Conservation (phyloP, 768 basidiomycete genomes). For the Mycena crocata region DNA sequence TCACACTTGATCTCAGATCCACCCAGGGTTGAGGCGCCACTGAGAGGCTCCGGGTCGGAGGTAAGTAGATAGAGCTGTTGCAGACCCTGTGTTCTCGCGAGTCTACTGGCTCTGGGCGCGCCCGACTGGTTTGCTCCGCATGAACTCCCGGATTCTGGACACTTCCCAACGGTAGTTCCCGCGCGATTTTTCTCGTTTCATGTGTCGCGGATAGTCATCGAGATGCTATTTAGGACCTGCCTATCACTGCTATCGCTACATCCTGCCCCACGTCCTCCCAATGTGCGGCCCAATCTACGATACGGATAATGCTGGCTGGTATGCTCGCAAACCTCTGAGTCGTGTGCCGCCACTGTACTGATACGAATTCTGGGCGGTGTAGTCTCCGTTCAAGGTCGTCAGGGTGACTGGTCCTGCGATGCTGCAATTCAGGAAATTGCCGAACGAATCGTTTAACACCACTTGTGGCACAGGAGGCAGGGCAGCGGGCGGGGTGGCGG, state of each 20-base stretch:
- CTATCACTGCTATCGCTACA: background rate
- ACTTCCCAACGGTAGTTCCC: no score
- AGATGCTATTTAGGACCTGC: background rate
- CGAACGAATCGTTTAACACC: background rate
- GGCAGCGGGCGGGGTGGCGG: background rate
- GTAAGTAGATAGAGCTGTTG: no score
- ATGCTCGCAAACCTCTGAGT: background rate
- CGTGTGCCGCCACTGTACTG: background rate
- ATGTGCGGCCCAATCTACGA: background rate
- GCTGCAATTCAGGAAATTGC: background rate
- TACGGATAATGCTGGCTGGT: background rate
- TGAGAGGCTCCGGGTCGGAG: no score
- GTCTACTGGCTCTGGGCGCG: no score
- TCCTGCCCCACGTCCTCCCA: no score
- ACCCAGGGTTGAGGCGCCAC: no score
- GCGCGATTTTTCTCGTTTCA: background rate
- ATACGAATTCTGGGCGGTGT: background rate
- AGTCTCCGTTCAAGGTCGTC: background rate
- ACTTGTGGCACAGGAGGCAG: background rate
- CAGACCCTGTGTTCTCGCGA: no score
- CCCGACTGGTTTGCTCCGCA: no score
- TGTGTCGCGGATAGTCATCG: background rate
- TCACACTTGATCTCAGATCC: no score
- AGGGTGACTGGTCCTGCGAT: background rate
- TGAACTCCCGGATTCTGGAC: no score